A percentile compares a stretch with the other conserved stretches of the same genome.
phyloP scores from a whole-genome alignment of 2,329 filamentous ascomycete genomes.

The Sphaerulina musiva region DNA sequence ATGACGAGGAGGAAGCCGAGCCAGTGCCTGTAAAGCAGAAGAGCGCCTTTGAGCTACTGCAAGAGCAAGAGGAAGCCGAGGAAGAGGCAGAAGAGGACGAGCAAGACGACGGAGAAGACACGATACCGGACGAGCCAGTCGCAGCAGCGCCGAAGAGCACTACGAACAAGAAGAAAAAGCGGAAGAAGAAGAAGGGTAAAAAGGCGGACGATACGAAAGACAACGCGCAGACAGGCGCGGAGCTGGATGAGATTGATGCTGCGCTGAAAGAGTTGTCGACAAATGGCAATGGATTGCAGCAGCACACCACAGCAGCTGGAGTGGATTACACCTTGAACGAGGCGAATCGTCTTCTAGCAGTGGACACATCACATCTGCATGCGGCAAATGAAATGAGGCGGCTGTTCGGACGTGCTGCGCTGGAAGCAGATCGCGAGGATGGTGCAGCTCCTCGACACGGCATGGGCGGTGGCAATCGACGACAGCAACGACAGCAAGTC shows the following conservation, averaged over 20 bases:
- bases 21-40: slow-evolving; percentile 28
- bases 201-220: slow-evolving; percentile 12
- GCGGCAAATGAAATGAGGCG: slow-evolving; percentile 85
- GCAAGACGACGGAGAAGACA: slow-evolving; percentile 21
- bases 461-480: slow-evolving; percentile 28
- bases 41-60: slow-evolving; percentile 44
- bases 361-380: slow-evolving; percentile 70
- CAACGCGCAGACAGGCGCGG: slow-evolving; percentile 17
- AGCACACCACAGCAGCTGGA: slow-evolving; percentile 19
- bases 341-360: slow-evolving; percentile 49
- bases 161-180: slow-evolving; percentile 52
- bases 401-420: slow-evolving; percentile 60
- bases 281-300: slow-evolving; percentile 22
- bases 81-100: slow-evolving; percentile 32
- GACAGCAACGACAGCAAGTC: slow-evolving; percentile 44
- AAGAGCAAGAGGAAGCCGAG: slow-evolving; percentile 36
- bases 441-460: slow-evolving; percentile 34
- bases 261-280: slow-evolving; percentile 54
- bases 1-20: slow-evolving; percentile 35
- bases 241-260: slow-evolving; percentile 59
- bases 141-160: slow-evolving; percentile 18
- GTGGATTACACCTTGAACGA: slow-evolving; percentile 40
- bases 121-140: slow-evolving; percentile 24
- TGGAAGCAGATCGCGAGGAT: slow-evolving; percentile 51
- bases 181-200: slow-evolving; percentile 52